Percentiles rank a stretch among this genome's conserved stretches.
Conservation (phyloP, 371 early-diverging fungal genomes). For the Mucor irregularis region DNA sequence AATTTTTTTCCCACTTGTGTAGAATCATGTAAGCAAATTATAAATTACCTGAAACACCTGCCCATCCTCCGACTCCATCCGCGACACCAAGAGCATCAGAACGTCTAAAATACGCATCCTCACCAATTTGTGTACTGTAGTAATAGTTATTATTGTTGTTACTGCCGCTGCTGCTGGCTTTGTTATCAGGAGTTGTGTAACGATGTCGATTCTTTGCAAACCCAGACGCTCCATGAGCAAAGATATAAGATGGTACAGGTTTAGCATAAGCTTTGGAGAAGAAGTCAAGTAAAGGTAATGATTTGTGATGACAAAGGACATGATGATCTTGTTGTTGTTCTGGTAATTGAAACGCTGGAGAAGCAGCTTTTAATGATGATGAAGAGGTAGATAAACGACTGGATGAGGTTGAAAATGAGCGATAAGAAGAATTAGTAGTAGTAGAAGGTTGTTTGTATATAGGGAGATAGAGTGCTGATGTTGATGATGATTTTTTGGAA, state of each 20-base stretch:
- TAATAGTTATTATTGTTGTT: conserved; percentile 8
- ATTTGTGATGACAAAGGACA: conserved; percentile 1
- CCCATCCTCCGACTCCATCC: conserved; percentile 83
- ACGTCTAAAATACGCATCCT: conserved; percentile 76
- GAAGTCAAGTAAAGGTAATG: conserved; percentile 23
- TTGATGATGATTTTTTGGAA: background rate
- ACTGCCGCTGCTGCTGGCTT: background rate
- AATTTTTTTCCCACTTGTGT: background rate
- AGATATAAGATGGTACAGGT: conserved; percentile 55
- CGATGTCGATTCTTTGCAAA: conserved; percentile 61
- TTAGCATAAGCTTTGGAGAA: conserved; percentile 19
- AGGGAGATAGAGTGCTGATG: too few species aligned
- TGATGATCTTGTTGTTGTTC: background rate
- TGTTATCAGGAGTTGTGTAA: conserved; percentile 26
- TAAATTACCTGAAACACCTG: conserved; percentile 35
- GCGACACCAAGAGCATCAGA: conserved; percentile 76
- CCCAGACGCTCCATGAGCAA: conserved; percentile 74
- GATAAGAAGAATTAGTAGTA: background rate
- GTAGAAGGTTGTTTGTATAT: conserved; percentile 8
- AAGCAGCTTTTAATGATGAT: too few species aligned
- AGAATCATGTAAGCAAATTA: background rate
- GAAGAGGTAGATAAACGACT: background rate
- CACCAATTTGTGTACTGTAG: conserved; percentile 68
- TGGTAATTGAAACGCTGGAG: background rate
- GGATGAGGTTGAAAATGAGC: background rate